Conservation (phyloP, 1,139 yeast species). For the Zygosaccharomyces sapae region DNA sequence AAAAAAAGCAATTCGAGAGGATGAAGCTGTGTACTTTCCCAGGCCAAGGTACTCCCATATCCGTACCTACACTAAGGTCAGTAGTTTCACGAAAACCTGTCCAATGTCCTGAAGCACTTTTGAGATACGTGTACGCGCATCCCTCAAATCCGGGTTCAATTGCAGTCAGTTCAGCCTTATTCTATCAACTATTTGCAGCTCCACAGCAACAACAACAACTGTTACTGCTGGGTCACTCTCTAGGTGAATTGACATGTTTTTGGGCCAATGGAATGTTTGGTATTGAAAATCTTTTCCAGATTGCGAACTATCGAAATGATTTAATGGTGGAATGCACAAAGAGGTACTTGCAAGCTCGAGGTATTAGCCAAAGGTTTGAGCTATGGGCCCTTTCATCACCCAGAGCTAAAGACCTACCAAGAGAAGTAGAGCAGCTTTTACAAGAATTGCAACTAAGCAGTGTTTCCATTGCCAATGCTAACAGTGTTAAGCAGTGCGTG, state of each 20-base stretch:
- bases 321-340: constrained; percentile 33
- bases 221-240: constrained; percentile 49
- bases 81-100: constrained; percentile 25
- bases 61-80: constrained; percentile 25
- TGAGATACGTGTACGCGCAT: constrained; percentile 23
- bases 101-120: constrained; percentile 25
- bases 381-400: constrained; percentile 36
- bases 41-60: constrained; percentile 36
- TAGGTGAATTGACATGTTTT: constrained; percentile 50
- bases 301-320: constrained; percentile 34
- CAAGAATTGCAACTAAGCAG: constrained; percentile 20
- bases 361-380: constrained; percentile 28
- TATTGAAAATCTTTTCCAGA: constrained; percentile 34
- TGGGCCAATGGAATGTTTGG: constrained; percentile 42
- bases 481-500: constrained; percentile 34
- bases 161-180: constrained; percentile 32
- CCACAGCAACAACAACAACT: constrained; percentile 7
- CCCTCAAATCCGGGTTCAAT: constrained; percentile 33
- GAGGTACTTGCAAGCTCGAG: constrained; percentile 25
- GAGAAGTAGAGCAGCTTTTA: constrained; percentile 23
- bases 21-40: constrained; percentile 34
- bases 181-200: constrained; percentile 24
- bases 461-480: constrained; percentile 33
- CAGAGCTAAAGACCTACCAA: constrained; percentile 26
- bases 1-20: not conserved